Conservation (phyloP, 257 asterid species). For the Galeopsis tetrahit region DNA sequence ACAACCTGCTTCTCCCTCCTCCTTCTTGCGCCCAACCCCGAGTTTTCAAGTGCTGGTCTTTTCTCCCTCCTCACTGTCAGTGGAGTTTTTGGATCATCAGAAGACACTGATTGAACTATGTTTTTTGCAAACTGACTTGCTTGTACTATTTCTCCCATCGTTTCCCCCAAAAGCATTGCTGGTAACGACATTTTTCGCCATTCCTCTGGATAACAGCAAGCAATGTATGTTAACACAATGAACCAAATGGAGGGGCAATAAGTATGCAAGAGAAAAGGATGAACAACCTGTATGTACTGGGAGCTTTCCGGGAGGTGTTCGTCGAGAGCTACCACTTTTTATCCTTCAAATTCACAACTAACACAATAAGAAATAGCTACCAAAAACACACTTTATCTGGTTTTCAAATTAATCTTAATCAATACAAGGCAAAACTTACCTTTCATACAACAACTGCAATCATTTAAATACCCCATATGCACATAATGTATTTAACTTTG, state of each 20-base stretch:
- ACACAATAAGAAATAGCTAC: not conserved
- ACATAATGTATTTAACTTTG: not conserved
- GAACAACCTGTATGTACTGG: slow-evolving; percentile 58
- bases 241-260: not conserved
- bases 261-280: no score
- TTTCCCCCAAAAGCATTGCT: slow-evolving; percentile 91
- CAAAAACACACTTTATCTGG: not conserved
- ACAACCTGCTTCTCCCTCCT: slow-evolving; percentile 71
- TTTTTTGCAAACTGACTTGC: slow-evolving; percentile 75
- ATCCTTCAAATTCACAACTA: slow-evolving; percentile 46
- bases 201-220: slow-evolving; percentile 38
- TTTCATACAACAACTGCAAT: not conserved
- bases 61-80: slow-evolving; percentile 40
- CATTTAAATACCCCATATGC: not conserved
- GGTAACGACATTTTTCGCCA: slow-evolving; percentile 86
- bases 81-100: slow-evolving; percentile 86
- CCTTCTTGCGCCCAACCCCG: slow-evolving; percentile 58
- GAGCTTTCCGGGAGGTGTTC: slow-evolving; percentile 81
- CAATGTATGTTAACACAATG: not conserved
- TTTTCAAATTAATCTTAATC: not conserved
- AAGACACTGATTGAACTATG: slow-evolving; percentile 57
- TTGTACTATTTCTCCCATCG: slow-evolving; percentile 75
- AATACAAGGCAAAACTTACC: no score
- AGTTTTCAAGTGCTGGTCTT: slow-evolving; percentile 45
- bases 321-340: slow-evolving; percentile 52